Conservation (phyloP, 164 flowering plant genomes). For the Akebia trifoliata region DNA sequence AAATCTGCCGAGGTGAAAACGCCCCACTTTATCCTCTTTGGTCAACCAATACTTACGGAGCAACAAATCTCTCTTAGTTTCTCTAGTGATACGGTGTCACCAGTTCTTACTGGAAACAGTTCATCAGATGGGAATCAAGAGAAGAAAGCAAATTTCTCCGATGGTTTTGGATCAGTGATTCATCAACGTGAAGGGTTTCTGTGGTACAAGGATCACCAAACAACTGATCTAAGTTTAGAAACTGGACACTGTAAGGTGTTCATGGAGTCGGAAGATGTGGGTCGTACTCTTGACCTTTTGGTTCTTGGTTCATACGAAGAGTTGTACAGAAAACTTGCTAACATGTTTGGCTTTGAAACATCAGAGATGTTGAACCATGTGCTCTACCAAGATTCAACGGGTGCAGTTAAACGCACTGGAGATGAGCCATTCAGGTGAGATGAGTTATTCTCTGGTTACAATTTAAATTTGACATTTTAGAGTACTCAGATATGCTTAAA, state of each 20-base stretch:
- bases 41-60: conserved; percentile 80
- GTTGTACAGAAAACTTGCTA: conserved; percentile 48
- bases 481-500: background rate
- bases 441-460: background rate
- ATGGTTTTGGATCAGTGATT: conserved; percentile 21
- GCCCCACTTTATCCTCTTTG: conserved; percentile 75
- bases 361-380: conserved; percentile 42
- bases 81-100: conserved; percentile 40
- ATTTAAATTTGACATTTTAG: background rate
- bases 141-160: conserved; percentile 25
- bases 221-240: conserved; percentile 34
- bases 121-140: conserved; percentile 39
- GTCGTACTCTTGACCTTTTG: conserved; percentile 74
- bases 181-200: conserved; percentile 25
- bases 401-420: conserved; percentile 57
- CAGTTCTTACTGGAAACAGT: conserved; percentile 29
- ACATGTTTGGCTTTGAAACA: conserved; percentile 58
- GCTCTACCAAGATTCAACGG: conserved; percentile 51
- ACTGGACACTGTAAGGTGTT: conserved; percentile 74
- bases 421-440: conserved; percentile 76
- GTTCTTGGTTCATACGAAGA: conserved; percentile 78
- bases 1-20: conserved; percentile 39
- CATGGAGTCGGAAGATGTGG: conserved; percentile 75
- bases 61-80: conserved; percentile 52
- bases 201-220: conserved; percentile 24